A percentile compares a stretch with the other conserved stretches of the same genome.
Evolutionary conservation across 371 early-diverging fungal genomes (phyloP).

Genomic region (Mortierella sp.): DNA sequence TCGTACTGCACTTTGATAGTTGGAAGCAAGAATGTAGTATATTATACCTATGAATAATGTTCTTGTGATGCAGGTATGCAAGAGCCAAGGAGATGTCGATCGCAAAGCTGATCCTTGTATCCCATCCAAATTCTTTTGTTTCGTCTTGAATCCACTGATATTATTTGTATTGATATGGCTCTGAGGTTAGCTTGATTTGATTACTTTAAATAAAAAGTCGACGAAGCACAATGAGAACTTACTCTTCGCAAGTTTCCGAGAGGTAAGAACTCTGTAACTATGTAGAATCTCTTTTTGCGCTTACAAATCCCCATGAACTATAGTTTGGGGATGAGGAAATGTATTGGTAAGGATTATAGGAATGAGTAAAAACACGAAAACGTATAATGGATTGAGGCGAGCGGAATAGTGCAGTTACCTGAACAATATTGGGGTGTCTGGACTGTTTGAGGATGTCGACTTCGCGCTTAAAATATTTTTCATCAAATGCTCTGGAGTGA

Average conservation of each 20-base stretch:
- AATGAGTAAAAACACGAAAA: neutral
- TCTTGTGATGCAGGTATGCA: conserved; percentile 67
- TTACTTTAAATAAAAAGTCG: neutral
- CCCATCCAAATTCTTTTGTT: conserved; percentile 58
- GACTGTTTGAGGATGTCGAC: conserved; percentile 64
- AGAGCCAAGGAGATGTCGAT: conserved; percentile 69
- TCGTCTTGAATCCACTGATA: conserved; percentile 63
- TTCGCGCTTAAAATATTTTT: conserved; percentile 69
- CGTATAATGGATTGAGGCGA: neutral
- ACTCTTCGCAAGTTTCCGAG: conserved; percentile 66
- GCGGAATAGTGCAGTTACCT: conserved; percentile 48
- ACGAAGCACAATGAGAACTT: conserved; percentile 2
- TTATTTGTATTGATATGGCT: neutral
- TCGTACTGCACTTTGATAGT: neutral
- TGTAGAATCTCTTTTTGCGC: conserved; percentile 62
- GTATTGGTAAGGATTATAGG: neutral
- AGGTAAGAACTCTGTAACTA: conserved; percentile 67
- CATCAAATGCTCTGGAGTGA: conserved; percentile 60
- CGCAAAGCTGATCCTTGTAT: conserved; percentile 65
- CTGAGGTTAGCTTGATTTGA: neutral
- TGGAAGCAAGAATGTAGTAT: neutral
- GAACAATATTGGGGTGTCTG: conserved; percentile 70
- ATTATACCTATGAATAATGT: conserved; percentile 67
- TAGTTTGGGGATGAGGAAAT: neutral
- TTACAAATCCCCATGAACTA: conserved; percentile 69